A percentile compares a stretch with the other conserved stretches of the same genome.
Conservation (phyloP, 2,329 filamentous ascomycete genomes). For the Xylogone sp. region DNA sequence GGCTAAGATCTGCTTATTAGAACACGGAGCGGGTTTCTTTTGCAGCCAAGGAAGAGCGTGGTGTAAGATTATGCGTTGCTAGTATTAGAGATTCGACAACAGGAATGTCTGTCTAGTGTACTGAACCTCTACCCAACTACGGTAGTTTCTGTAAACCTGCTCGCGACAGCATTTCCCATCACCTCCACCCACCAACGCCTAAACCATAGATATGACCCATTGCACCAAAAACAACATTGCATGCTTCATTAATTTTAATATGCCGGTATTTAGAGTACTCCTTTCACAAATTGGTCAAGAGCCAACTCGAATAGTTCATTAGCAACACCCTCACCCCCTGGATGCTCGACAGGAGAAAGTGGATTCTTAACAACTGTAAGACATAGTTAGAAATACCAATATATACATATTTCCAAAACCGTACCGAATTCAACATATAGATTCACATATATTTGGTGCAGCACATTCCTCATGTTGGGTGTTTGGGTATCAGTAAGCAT, state of each 20-base stretch:
- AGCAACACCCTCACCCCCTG: constrained; percentile 63
- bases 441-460: constrained; percentile 98
- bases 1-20: background rate
- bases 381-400: constrained; percentile 1
- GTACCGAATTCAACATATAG: constrained; percentile 92
- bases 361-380: constrained; percentile 65
- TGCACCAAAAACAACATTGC: background rate
- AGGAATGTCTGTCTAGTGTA: too few relatives aligned
- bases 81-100: too few relatives aligned
- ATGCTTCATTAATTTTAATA: background rate
- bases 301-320: constrained; percentile 70
- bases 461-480: constrained; percentile 84
- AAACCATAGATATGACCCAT: background rate
- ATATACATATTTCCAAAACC: constrained; percentile 20
- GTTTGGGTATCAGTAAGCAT: constrained; percentile 91
- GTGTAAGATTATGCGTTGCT: background rate
- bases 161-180: too few relatives aligned
- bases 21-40: background rate
- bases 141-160: too few relatives aligned
- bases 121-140: too few relatives aligned
- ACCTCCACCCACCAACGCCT: background rate
- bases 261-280: constrained; percentile 43
- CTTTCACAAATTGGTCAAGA: constrained; percentile 73
- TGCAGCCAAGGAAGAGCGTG: background rate
- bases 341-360: constrained; percentile 64